Evolutionary conservation across 495 filamentous ascomycete species (phyloP).

Genomic region (Darksidea phi): DNA sequence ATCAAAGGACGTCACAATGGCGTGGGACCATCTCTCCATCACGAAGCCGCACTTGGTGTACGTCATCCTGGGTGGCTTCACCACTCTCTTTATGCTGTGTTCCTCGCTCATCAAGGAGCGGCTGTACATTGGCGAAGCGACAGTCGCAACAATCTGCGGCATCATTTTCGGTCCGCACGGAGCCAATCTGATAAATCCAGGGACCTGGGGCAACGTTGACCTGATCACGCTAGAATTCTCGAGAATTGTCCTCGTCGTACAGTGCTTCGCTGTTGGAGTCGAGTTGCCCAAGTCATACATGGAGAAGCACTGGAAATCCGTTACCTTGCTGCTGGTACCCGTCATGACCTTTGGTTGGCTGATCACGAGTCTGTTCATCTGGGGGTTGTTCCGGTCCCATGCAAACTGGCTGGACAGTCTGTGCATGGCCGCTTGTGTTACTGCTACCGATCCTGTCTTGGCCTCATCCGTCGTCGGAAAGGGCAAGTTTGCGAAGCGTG

Average conservation of each 20-base stretch:
- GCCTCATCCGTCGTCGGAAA: slow-evolving; percentile 98
- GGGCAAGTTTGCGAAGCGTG: slow-evolving; percentile 95
- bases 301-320: slow-evolving; percentile 96
- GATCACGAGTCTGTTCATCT: slow-evolving; percentile 89
- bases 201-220: slow-evolving; percentile 86
- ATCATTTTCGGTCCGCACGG: slow-evolving; percentile 97
- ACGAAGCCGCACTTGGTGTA: slow-evolving; percentile 97
- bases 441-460: slow-evolving; percentile 95
- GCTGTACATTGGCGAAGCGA: slow-evolving; percentile 98
- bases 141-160: slow-evolving; percentile 91
- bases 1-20: slow-evolving; percentile 56
- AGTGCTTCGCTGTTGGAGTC: slow-evolving; percentile 99
- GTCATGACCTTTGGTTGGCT: slow-evolving; percentile 99
- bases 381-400: slow-evolving; percentile 77
- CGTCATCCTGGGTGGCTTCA: slow-evolving; percentile 97
- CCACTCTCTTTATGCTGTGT: slow-evolving; percentile 96
- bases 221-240: slow-evolving; percentile 97
- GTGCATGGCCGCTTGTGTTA: slow-evolving; percentile 86
- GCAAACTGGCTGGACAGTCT: slow-evolving; percentile 88
- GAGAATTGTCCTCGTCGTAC: slow-evolving; percentile 94
- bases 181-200: slow-evolving; percentile 83
- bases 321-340: slow-evolving; percentile 80
- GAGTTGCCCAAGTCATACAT: slow-evolving; percentile 97
- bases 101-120: slow-evolving; percentile 97
- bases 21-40: slow-evolving; percentile 87